These are phyloP conservation scores for Groenewaldozyma sp. DNA, from an alignment of 1,139 yeast species.

Conservation along the genomic window DNA sequence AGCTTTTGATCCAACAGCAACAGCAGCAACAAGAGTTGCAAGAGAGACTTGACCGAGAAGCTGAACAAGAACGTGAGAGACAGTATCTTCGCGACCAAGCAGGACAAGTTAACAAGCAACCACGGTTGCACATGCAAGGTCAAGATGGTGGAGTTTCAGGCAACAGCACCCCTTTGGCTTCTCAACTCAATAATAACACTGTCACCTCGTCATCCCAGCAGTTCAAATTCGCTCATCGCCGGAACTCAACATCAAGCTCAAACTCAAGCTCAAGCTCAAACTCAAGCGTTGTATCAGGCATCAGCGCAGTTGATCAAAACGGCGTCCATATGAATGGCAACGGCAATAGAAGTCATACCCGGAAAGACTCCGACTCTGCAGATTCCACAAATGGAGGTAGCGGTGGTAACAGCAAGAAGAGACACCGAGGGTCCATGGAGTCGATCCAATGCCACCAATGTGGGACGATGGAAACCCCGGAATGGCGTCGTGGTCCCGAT, in stretches of 20 bases:
- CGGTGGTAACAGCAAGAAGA: slow-evolving; percentile 7
- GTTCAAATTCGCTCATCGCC: not conserved
- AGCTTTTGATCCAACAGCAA: not conserved
- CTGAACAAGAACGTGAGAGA: no score
- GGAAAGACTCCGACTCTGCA: not conserved
- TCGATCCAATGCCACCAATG: slow-evolving; percentile 50
- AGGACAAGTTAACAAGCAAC: slow-evolving; percentile 6
- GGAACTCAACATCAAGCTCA: not conserved
- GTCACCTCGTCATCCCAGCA: no score
- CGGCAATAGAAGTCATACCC: not conserved
- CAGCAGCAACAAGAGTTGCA: not conserved
- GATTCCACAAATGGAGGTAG: not conserved
- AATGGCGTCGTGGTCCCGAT: slow-evolving; percentile 85
- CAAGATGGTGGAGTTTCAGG: not conserved
- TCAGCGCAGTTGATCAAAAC: not conserved
- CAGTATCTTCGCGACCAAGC: no score
- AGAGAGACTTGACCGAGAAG: no score
- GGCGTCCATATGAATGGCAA: not conserved
- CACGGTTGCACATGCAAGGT: slow-evolving; percentile 4
- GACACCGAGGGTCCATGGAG: slow-evolving; percentile 12
- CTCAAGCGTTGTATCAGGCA: no score
- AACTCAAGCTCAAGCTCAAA: not conserved
- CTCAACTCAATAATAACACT: not conserved
- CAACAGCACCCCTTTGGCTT: not conserved
- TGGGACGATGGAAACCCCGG: slow-evolving; percentile 78